A percentile compares a stretch with the other conserved stretches of the same genome.
Evolutionary conservation across 352 stramenopile species (phyloP).

Genomic region (Pythium sukuiense): DNA sequence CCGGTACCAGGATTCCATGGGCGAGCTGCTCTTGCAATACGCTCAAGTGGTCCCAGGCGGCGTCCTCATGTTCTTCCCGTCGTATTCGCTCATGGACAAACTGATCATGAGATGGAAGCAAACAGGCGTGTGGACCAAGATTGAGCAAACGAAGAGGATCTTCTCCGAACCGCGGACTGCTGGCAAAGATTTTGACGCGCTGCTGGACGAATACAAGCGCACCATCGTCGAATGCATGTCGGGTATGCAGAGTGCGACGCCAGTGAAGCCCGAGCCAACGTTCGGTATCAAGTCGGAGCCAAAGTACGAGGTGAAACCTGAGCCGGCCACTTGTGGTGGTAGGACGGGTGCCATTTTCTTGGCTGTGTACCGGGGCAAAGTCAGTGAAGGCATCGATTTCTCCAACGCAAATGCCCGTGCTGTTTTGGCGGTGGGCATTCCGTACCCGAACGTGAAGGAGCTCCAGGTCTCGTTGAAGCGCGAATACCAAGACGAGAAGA

Average conservation of each 20-base stretch:
- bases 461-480: slow-evolving; percentile 82
- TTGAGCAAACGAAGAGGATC: slow-evolving; percentile 61
- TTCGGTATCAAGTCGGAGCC: slow-evolving; percentile 8
- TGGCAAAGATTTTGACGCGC: slow-evolving; percentile 79
- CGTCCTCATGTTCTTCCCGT: slow-evolving; percentile 87
- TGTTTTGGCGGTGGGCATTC: slow-evolving; percentile 98
- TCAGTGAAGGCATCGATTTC: slow-evolving; percentile 99
- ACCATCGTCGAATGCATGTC: slow-evolving; percentile 35
- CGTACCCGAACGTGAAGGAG: slow-evolving; percentile 97
- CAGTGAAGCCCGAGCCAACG: background rate
- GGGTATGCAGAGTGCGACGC: background rate
- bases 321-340: background rate
- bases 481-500: slow-evolving; percentile 82
- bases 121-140: slow-evolving; percentile 60
- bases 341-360: slow-evolving; percentile 94
- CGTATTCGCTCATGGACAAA: slow-evolving; percentile 80
- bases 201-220: slow-evolving; percentile 75
- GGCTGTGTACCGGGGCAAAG: slow-evolving; percentile 98
- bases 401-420: slow-evolving; percentile 95
- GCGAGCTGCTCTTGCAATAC: slow-evolving; percentile 73
- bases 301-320: slow-evolving; percentile 4
- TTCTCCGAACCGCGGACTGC: slow-evolving; percentile 71
- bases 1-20: slow-evolving; percentile 81
- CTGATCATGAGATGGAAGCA: slow-evolving; percentile 64
- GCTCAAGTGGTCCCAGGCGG: slow-evolving; percentile 65